Base-by-base conservation (phyloP, 2,329 filamentous ascomycete genomes). In the Claviceps digitariae region DNA sequence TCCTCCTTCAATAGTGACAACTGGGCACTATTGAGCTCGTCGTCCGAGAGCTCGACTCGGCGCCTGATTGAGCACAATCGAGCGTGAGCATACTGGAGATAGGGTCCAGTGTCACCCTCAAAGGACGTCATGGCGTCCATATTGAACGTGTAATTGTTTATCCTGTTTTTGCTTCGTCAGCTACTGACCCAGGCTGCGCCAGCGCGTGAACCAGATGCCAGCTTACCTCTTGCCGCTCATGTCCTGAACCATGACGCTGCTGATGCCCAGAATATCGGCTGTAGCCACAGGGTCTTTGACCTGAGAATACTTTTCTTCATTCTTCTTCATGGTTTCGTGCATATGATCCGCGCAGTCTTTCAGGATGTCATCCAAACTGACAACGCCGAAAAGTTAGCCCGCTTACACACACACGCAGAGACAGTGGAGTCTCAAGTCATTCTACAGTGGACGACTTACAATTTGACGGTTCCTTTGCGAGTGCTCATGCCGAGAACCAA, bases 281-380 rank as follows among this genome's bases (percentile, higher is more conserved):
- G 84, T 86, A 52, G 81, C 78, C 52, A 82, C 83, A 0, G 91
- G 91, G 67, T 97, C 76, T 63, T 84, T 86, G 21, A 98, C 84
- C 69, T 96, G 90, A 54, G 82, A 73, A 70, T 97, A 98, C 75
- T 98, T 98, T 64, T 79, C 76, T 62, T 86, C 78, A 68, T 97
- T 97, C 73, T 85, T 86, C 69, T 75, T 82, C 93, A 98, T 98
- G 51, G 94, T 88, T 57, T 95, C 88, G 75, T 97, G 91, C 93
- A 98, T 98, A 71, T 90, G 88, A 53, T 96, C 91, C 62, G 82
- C 84, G 8, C 94, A 89, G 61, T 90, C 86, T 17, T 66, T 58
- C 36, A 60, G 55, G 17, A 60, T 60, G 36, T 60, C 58, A 53
- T 60, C 50, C 31, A 56, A 45, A 43, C 55, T 56, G 17, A 21